phyloP scores from a whole-genome alignment of 805 yeast genomes.

The Lipomyces oligophaga region DNA sequence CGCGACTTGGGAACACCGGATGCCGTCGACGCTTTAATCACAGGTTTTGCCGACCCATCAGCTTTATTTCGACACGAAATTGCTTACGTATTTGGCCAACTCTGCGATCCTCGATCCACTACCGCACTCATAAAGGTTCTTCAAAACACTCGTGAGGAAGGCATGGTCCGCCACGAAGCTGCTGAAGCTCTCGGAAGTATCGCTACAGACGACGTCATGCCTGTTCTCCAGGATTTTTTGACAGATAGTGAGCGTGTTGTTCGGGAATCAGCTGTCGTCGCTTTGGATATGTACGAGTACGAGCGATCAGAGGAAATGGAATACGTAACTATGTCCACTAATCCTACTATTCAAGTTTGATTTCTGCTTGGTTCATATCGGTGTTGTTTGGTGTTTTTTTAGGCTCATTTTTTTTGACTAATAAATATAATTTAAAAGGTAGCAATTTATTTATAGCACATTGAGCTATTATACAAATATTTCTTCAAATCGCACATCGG shows the following conservation, averaged over 20 bases:
- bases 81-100: slow-evolving; percentile 97
- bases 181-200: slow-evolving; percentile 98
- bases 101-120: slow-evolving; percentile 88
- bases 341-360: slow-evolving; percentile 2
- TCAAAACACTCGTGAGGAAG: slow-evolving; percentile 75
- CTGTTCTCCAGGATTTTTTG: slow-evolving; percentile 74
- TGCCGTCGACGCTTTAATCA: slow-evolving; percentile 86
- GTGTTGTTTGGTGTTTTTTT: not conserved
- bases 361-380: not conserved
- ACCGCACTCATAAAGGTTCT: slow-evolving; percentile 82
- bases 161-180: slow-evolving; percentile 99
- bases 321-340: slow-evolving; percentile 12
- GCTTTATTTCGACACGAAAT: slow-evolving; percentile 97
- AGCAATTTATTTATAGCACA: not conserved
- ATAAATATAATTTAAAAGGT: not conserved
- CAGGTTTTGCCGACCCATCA: slow-evolving; percentile 84
- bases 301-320: slow-evolving; percentile 44
- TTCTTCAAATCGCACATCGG: not conserved
- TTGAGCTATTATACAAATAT: not conserved
- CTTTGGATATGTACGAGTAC: slow-evolving; percentile 96
- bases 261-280: slow-evolving; percentile 94
- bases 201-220: slow-evolving; percentile 92
- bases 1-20: slow-evolving; percentile 92
- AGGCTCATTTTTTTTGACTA: not conserved
- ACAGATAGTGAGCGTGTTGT: slow-evolving; percentile 85